Evolutionary conservation across 2,329 filamentous ascomycete genomes (phyloP).

Genomic region (Atkinsonella hypoxylon): DNA sequence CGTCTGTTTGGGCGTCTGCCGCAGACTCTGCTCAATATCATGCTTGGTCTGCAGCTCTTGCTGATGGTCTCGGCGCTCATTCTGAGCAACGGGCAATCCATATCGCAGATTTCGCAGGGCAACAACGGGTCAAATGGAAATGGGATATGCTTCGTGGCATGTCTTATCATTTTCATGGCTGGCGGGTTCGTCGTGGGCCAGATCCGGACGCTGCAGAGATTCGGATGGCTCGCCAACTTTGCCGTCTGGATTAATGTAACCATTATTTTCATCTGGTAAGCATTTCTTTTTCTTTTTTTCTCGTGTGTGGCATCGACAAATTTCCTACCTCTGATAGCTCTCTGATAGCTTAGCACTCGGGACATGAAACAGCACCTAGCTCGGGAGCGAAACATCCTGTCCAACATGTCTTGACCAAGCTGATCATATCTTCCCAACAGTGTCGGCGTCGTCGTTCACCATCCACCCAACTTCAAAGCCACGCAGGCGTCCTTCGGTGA

Average conservation of each 20-base stretch:
- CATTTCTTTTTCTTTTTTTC: background rate
- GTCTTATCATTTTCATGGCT: constrained; percentile 35
- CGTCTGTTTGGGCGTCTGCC: constrained; percentile 31
- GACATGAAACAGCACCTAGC: too few species aligned
- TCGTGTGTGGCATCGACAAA: background rate
- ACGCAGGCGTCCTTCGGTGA: constrained; percentile 17
- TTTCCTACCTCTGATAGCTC: too few species aligned
- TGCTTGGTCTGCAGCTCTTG: constrained; percentile 34
- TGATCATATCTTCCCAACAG: constrained; percentile 13
- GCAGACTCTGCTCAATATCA: constrained; percentile 33
- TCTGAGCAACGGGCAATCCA: constrained; percentile 38
- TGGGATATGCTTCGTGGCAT: constrained; percentile 38
- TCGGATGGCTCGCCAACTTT: constrained; percentile 43
- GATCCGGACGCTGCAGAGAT: constrained; percentile 40
- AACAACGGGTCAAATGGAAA: constrained; percentile 11
- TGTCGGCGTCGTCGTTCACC: constrained; percentile 38
- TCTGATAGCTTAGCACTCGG: too few species aligned
- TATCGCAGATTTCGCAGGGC: constrained; percentile 37
- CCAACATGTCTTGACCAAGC: background rate
- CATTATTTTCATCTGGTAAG: constrained; percentile 33
- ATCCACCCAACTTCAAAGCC: constrained; percentile 33
- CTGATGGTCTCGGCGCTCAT: constrained; percentile 40
- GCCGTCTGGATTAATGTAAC: constrained; percentile 44
- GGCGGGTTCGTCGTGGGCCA: constrained; percentile 41
- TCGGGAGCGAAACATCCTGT: background rate